phyloP scores from a whole-genome alignment of 2,329 filamentous ascomycete species.

The Elsinoe ampelina region DNA sequence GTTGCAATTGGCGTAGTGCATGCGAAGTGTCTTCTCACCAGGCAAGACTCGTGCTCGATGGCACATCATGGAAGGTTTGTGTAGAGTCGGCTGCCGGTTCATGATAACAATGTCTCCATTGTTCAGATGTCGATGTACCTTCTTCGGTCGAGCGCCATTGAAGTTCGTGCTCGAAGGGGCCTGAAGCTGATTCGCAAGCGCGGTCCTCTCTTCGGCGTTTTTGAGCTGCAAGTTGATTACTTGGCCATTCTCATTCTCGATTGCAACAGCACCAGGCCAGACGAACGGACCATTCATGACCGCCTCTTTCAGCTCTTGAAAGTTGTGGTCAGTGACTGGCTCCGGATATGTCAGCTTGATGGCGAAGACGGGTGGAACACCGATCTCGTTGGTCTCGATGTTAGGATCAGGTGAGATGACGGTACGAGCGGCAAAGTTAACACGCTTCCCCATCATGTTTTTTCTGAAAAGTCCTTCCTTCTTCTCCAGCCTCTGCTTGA shows the following conservation, averaged over 20 bases:
- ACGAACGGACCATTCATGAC: conserved; percentile 90
- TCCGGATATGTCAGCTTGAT: conserved; percentile 94
- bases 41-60: conserved; percentile 86
- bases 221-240: conserved; percentile 82
- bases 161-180: conserved; percentile 68
- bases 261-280: conserved; percentile 88
- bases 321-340: conserved; percentile 94
- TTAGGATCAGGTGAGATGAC: conserved; percentile 98
- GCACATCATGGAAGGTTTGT: conserved; percentile 99
- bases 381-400: conserved; percentile 97
- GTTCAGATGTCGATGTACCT: conserved; percentile 89
- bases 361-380: conserved; percentile 95
- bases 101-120: conserved; percentile 97
- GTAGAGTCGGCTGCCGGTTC: conserved; percentile 95
- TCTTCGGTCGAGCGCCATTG: conserved; percentile 78
- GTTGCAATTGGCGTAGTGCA: conserved; percentile 99
- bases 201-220: conserved; percentile 75
- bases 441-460: conserved; percentile 99
- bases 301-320: conserved; percentile 87
- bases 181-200: conserved; percentile 85
- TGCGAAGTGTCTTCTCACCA: conserved; percentile 93
- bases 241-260: conserved; percentile 92
- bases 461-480: conserved; percentile 97
- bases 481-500: conserved; percentile 97
- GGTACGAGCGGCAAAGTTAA: conserved; percentile 94